These are phyloP conservation scores for Neopestalotiopsis rosae DNA, from an alignment of 2,329 filamentous ascomycete genomes.

Conservation along the genomic window DNA sequence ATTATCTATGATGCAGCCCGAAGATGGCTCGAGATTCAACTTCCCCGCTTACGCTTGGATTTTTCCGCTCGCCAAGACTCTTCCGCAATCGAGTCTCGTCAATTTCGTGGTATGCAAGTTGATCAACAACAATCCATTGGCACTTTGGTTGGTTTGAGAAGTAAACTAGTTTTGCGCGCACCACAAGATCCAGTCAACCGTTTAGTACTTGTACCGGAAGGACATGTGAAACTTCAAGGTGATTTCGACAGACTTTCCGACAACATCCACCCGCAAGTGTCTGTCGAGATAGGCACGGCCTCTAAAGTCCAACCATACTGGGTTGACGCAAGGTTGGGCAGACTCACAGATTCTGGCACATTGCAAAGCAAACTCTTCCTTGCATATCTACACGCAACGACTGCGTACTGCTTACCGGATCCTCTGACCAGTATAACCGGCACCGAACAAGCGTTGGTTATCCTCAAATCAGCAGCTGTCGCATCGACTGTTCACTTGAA, in stretches of 20 bases:
- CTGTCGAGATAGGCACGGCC: not conserved
- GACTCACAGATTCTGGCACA: slow-evolving; percentile 54
- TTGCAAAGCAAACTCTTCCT: slow-evolving; percentile 58
- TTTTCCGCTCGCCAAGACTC: not conserved
- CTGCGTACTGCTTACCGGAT: slow-evolving; percentile 57
- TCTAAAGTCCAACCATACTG: slow-evolving; percentile 44
- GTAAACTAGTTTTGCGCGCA: not conserved
- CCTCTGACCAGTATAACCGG: slow-evolving; percentile 54
- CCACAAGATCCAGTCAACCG: not conserved
- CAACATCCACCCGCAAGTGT: not conserved
- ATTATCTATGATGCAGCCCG: not conserved
- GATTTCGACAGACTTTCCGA: not conserved
- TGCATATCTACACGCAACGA: slow-evolving; percentile 58
- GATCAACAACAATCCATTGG: not conserved
- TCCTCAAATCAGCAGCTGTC: slow-evolving; percentile 53
- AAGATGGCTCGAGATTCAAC: not conserved
- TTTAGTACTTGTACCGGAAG: not conserved
- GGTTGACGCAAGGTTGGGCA: slow-evolving; percentile 42
- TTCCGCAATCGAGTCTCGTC: not conserved
- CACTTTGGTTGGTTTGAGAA: not conserved
- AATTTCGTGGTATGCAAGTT: not conserved
- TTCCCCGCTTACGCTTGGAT: not conserved
- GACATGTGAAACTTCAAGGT: not conserved
- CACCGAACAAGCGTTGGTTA: slow-evolving; percentile 56
- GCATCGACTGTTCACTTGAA: slow-evolving; percentile 50